These are phyloP conservation scores for Mycena venus DNA, from an alignment of 768 basidiomycete species.

Conservation along the genomic window DNA sequence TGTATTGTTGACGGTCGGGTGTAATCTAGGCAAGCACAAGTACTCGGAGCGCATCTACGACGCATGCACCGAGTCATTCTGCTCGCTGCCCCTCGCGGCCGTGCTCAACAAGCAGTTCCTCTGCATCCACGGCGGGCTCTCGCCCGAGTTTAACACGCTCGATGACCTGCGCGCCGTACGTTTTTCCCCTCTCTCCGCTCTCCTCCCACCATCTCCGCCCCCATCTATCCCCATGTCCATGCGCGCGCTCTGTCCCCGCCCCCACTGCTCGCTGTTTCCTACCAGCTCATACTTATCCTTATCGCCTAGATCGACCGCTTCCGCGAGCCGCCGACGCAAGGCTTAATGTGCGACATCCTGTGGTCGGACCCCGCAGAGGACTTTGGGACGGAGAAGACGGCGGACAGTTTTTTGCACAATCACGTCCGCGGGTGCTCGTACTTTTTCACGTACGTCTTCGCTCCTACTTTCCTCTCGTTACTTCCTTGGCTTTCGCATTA, in stretches of 20 bases:
- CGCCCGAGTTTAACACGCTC: constrained; percentile 93
- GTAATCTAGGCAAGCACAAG: constrained; percentile 96
- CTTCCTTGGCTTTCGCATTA: too few species aligned
- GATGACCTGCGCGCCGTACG: constrained; percentile 91
- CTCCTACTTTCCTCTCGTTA: too few species aligned
- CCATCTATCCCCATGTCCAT: neutral
- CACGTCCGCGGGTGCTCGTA: constrained; percentile 97
- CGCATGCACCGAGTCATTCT: constrained; percentile 98
- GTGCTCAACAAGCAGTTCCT: constrained; percentile 99
- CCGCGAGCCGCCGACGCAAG: constrained; percentile 96
- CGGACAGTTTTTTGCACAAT: constrained; percentile 94
- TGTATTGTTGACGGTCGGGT: constrained; percentile 9
- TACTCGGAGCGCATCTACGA: constrained; percentile 98
- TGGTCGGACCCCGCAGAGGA: constrained; percentile 99
- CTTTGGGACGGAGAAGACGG: constrained; percentile 93
- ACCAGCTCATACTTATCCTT: too few species aligned
- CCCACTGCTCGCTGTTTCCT: neutral
- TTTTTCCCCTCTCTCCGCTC: constrained; percentile 22
- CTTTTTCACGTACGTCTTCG: constrained; percentile 73
- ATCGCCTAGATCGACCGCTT: constrained; percentile 92
- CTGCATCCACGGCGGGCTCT: constrained; percentile 98
- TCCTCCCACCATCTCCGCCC: constrained; percentile 2
- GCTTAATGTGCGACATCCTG: constrained; percentile 97
- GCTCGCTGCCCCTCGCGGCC: constrained; percentile 93
- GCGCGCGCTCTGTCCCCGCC: too few species aligned